Evolutionary conservation across 2,329 filamentous ascomycete genomes (phyloP).

Genomic region (Trichoderma oligosporum): DNA sequence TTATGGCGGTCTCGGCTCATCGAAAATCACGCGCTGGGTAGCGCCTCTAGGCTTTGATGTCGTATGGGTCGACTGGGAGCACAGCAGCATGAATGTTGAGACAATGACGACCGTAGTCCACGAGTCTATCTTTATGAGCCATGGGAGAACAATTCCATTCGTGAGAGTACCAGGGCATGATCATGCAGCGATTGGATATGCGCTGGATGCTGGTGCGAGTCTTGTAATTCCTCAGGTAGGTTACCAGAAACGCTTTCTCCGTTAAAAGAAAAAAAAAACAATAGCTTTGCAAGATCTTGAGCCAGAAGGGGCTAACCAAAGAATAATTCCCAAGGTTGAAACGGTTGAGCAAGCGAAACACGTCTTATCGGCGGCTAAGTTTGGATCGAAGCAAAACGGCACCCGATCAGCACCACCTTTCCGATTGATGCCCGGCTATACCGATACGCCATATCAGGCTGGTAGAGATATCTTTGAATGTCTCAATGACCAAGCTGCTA

Average conservation of each 20-base stretch:
- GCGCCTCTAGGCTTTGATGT: constrained; percentile 43
- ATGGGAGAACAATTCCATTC: constrained; percentile 43
- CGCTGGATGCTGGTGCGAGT: constrained; percentile 47
- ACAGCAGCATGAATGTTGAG: constrained; percentile 43
- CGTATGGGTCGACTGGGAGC: constrained; percentile 48
- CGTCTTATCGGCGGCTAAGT: constrained; percentile 43
- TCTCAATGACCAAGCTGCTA: constrained; percentile 45
- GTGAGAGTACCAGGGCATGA: constrained; percentile 46
- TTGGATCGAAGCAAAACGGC: constrained; percentile 38
- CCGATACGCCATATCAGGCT: constrained; percentile 35
- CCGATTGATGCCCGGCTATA: constrained; percentile 39
- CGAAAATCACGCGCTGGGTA: constrained; percentile 39
- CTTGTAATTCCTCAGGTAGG: constrained; percentile 42
- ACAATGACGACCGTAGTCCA: constrained; percentile 50
- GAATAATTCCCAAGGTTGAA: constrained; percentile 35
- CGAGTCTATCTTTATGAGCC: constrained; percentile 44
- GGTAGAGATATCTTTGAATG: constrained; percentile 36
- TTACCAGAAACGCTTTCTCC: background rate
- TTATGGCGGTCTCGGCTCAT: constrained; percentile 39
- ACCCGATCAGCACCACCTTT: constrained; percentile 45
- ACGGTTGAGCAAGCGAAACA: constrained; percentile 45
- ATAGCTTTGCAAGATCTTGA: background rate
- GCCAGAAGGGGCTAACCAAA: background rate
- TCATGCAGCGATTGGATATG: constrained; percentile 45
- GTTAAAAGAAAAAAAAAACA: too few relatives aligned